phyloP scores from a whole-genome alignment of 768 basidiomycete species.

The Lyophyllum decastes region DNA sequence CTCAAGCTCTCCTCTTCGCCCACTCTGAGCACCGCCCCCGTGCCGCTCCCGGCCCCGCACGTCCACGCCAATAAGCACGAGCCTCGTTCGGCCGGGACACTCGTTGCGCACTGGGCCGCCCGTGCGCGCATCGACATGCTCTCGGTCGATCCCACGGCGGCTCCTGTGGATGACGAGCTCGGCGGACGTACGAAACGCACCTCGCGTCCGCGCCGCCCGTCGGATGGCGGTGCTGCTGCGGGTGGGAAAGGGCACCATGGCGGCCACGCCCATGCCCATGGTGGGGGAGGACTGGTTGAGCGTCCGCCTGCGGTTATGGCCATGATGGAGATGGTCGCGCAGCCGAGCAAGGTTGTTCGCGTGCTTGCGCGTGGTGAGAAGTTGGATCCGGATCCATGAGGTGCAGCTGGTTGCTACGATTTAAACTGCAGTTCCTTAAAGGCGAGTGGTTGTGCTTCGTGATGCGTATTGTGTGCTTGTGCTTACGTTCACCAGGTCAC shows the following conservation, averaged over 20 bases:
- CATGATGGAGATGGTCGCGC: conserved; percentile 78
- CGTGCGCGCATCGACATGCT: conserved; percentile 60
- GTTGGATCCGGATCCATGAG: conserved; percentile 52
- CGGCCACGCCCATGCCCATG: conserved; percentile 7
- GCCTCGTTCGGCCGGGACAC: conserved; percentile 59
- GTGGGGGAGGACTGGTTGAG: conserved; percentile 58
- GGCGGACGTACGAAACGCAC: conserved; percentile 28
- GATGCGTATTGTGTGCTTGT: not conserved
- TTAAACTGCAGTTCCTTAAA: not conserved
- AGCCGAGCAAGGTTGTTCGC: conserved; percentile 74
- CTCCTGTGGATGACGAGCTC: conserved; percentile 30
- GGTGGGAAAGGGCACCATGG: conserved; percentile 4
- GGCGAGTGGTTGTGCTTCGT: not conserved
- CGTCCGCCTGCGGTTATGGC: conserved; percentile 76
- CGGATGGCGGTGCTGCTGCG: not conserved
- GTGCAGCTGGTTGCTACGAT: not conserved
- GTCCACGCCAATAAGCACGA: conserved; percentile 60
- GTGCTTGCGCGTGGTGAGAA: conserved; percentile 87
- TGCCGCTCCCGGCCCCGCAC: conserved; percentile 66
- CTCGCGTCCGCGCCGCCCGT: not conserved
- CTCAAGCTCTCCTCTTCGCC: conserved; percentile 24
- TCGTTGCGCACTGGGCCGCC: conserved; percentile 69
- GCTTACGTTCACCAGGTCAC: not conserved
- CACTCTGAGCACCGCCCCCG: conserved; percentile 43
- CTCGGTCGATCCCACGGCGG: conserved; percentile 50